A percentile compares a stretch with the other conserved stretches of the same genome.
Evolutionary conservation across 305 asterid genomes (phyloP).

Genomic region (Fraxinus angustifolia): DNA sequence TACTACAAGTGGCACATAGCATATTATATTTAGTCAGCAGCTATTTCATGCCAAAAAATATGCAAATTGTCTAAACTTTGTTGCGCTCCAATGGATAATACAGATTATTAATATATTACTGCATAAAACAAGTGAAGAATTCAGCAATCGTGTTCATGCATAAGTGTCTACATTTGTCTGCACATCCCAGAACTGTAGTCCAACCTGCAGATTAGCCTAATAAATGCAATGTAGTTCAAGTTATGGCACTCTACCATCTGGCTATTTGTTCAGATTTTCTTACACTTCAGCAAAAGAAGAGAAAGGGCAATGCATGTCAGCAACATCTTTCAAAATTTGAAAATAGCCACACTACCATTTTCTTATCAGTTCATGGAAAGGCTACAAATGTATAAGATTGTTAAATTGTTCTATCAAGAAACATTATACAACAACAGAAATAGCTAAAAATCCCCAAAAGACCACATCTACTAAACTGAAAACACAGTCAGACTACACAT

Average conservation of each 20-base stretch:
- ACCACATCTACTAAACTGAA: background rate
- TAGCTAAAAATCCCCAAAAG: background rate
- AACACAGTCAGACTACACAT: background rate
- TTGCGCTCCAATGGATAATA: background rate
- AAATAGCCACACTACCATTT: background rate
- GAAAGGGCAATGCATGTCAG: background rate
- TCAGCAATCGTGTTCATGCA: background rate
- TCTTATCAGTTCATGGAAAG: background rate
- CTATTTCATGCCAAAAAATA: background rate
- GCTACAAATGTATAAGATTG: background rate
- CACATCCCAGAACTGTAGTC: background rate
- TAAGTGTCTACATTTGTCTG: background rate
- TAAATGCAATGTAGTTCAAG: background rate
- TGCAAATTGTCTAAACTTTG: slow-evolving; percentile 2
- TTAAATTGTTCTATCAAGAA: background rate
- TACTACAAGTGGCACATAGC: slow-evolving; percentile 47
- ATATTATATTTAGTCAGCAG: slow-evolving; percentile 17
- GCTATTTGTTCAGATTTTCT: background rate
- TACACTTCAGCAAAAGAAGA: background rate
- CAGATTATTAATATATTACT: background rate
- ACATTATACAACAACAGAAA: background rate
- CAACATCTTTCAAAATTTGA: background rate
- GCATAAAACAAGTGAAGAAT: background rate
- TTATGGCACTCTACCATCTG: background rate
- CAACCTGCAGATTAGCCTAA: background rate